These are phyloP conservation scores for Tephrocybe sp. DNA, from an alignment of 768 basidiomycete genomes.

Conservation along the genomic window DNA sequence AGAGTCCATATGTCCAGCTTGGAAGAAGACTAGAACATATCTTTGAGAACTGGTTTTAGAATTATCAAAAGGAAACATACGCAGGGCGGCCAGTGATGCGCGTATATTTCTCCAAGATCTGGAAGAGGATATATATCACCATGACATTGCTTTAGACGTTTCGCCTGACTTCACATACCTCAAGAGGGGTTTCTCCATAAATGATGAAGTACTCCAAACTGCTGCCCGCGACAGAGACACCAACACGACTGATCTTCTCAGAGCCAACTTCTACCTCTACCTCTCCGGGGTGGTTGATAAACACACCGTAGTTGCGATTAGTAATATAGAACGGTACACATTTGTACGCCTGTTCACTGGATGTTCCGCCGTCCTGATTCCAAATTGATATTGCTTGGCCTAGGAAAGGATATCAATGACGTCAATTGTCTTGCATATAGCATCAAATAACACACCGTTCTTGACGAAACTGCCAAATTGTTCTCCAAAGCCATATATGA, in stretches of 20 bases:
- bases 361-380: conserved; percentile 78
- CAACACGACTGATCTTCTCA: conserved; percentile 64
- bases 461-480: conserved; percentile 75
- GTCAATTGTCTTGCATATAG: conserved; percentile 11
- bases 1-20: conserved; percentile 73
- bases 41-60: conserved; percentile 16
- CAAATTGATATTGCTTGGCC: conserved; percentile 61
- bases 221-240: conserved; percentile 59
- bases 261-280: conserved; percentile 73
- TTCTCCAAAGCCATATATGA: conserved; percentile 73
- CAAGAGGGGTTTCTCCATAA: conserved; percentile 63
- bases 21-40: conserved; percentile 53
- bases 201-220: conserved; percentile 70
- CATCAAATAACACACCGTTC: conserved; percentile 46
- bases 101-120: conserved; percentile 63
- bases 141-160: background rate
- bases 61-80: conserved; percentile 24
- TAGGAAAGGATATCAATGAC: conserved; percentile 15
- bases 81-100: conserved; percentile 63
- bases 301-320: conserved; percentile 70
- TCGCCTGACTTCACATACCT: conserved; percentile 33
- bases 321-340: conserved; percentile 69
- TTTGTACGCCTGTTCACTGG: conserved; percentile 66
- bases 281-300: conserved; percentile 74
- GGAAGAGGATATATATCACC: background rate